Base-by-base conservation (phyloP, 768 basidiomycete genomes). In the Pleurotus ostreatus region DNA sequence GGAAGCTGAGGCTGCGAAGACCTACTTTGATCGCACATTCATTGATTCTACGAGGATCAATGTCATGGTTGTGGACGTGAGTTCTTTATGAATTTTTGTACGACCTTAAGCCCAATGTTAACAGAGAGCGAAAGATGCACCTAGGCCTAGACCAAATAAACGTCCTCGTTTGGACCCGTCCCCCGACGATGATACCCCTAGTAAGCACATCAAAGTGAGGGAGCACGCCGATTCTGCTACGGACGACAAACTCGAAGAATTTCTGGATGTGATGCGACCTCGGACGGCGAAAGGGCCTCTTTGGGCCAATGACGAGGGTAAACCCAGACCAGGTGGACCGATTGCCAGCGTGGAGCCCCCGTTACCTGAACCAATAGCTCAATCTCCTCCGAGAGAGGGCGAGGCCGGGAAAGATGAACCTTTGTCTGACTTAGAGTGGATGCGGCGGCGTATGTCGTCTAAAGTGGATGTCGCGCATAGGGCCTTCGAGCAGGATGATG, bases 11-110 rank as follows among this genome's bases (percentile, higher is more conserved):
- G 75, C 77, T 4, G 94, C 91, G 0, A 82, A 81, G 66, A 81
- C 86, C 37, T 98, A 89, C 88, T 95, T 89, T 61, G 84, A 95
- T 68, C 78, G 81, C 20, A 90, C 88, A 0, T 98, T 88, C 66
- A 78, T 98, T 25, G 92, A 87, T 46, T 87, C 91, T 5, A 80
- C 86, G 7, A 80, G 86, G 59, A 83, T 98, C 47, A 83, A 69
- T 56, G 93, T 95, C 2, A 78, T 82, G 20, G 66, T 92, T 26
- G 82, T 95, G 15, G 85, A 93, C 67, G 95, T 94, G 65, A 61
- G 84, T 74, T 16, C 56, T 55, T 61, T 20, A 44, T 40, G 45
- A 56, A 57, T 15, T 39, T 6, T 38, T 4, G 57, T 15, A 30
- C 54, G 45, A 13, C 55, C 48, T 44, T 39, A 43, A 40, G 47